Base-by-base conservation (phyloP, 371 early-diverging fungal genomes). In the Syncephalastrum contaminatum region DNA sequence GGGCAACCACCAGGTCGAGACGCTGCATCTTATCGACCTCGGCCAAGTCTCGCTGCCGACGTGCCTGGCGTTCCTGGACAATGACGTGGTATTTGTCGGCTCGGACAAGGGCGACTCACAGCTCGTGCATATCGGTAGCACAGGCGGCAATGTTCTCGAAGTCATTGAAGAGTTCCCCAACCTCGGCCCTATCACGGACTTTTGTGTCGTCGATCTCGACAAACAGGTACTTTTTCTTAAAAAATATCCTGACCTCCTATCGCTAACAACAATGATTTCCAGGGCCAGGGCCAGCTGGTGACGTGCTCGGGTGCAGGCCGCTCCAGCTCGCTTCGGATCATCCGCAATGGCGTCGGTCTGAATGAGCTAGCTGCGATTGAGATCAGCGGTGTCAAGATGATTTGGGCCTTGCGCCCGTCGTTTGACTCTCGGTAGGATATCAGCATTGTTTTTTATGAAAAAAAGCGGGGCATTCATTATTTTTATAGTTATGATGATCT, bases 271-370 rank as follows among this genome's bases (percentile, higher is more conserved):
- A n/a, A n/a, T n/a, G n/a, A n/a, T 2, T 36, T 41, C 8, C 48
- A 63, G 66, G 88, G 85, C 5, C 75, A 77, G 51, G 86, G 84
- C 4, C 89, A 92, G 62, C 64, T 96, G 4, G 89, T 97, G 7
- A 87, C 95, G 4, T 95, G 96, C 60, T 90, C 92, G 1, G 96
- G 97, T 4, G 82, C 75, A 2, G 84, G 78, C 46, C 82, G 86
- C 54, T 87, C 88, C 56, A 91, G 94, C 4, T 81, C 89, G 0
- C 67, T 97, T 36, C 74, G 95, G 15, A 82, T 94, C 16, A 87
- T 97, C 51, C 80, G 95, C 27, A 94, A 93, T 62, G 97, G 98
- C 18, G 87, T 96, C 39, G 97, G 95, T 1, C 78, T 97, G 39
- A 84, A 87, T 43, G 86, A 84, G 41, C 67, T 87, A 16, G 90